Evolutionary conservation across 2,329 filamentous ascomycete genomes (phyloP).

Genomic region (Blumeria hordei): DNA sequence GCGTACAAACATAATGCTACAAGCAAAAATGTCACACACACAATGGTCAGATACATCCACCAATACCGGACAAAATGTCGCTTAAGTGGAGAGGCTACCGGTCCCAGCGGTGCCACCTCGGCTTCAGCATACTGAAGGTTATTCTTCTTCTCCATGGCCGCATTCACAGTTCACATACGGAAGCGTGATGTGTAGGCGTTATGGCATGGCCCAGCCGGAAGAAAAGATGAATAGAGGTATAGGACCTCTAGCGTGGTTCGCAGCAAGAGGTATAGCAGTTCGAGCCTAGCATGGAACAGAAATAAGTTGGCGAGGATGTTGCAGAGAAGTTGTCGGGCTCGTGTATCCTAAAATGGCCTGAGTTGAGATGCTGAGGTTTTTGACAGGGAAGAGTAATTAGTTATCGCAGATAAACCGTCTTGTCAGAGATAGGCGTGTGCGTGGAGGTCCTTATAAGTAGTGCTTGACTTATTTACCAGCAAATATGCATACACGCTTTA

Average conservation of each 20-base stretch:
- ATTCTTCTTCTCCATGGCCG: background rate
- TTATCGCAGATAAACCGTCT: too few relatives aligned
- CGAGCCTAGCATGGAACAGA: background rate
- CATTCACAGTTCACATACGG: background rate
- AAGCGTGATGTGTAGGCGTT: background rate
- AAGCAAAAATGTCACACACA: conserved; percentile 26
- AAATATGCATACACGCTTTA: too few relatives aligned
- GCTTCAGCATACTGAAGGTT: background rate
- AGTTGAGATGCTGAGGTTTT: too few relatives aligned
- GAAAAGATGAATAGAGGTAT: background rate
- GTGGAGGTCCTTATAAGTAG: too few relatives aligned
- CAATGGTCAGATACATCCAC: conserved; percentile 27
- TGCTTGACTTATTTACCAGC: too few relatives aligned
- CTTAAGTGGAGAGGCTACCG: conserved; percentile 9
- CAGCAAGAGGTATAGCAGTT: background rate
- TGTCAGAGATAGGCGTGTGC: too few relatives aligned
- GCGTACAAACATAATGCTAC: conserved; percentile 31
- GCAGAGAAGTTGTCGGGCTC: background rate
- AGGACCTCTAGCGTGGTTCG: background rate
- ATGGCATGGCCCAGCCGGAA: background rate
- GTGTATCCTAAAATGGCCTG: background rate
- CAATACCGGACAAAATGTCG: conserved; percentile 20
- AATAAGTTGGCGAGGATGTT: background rate
- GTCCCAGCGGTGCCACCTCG: background rate
- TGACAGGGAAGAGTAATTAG: too few relatives aligned